A percentile compares a stretch with the other conserved stretches of the same genome.
phyloP scores from a whole-genome alignment of 116 monocot species.

The Trichopus zeylanicus region DNA sequence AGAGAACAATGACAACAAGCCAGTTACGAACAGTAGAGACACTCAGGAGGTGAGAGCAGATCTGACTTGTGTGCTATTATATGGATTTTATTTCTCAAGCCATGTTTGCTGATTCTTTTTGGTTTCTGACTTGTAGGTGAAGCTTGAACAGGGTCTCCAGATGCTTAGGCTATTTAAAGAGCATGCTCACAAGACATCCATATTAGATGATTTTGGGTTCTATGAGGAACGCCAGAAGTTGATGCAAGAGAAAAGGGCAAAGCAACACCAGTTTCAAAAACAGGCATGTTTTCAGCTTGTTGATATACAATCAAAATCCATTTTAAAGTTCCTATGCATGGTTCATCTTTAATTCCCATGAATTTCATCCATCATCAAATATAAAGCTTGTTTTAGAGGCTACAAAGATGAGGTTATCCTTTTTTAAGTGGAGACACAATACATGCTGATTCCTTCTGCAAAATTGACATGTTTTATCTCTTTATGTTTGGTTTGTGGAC shows the following conservation, averaged over 20 bases:
- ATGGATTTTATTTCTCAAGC: neutral
- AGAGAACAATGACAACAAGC: constrained; percentile 98
- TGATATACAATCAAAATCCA: too few species aligned
- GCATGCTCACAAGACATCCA: constrained; percentile 58
- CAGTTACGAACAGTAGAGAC: constrained; percentile 95
- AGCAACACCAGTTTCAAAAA: constrained; percentile 63
- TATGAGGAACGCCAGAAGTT: constrained; percentile 77
- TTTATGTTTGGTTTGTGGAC: neutral
- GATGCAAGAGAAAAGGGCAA: constrained; percentile 65
- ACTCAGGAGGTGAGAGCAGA: constrained; percentile 71
- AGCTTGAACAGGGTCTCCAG: constrained; percentile 76
- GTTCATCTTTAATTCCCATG: too few species aligned
- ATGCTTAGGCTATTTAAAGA: constrained; percentile 80
- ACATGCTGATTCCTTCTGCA: too few species aligned
- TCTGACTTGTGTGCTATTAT: neutral
- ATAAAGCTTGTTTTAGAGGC: too few species aligned
- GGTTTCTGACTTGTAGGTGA: constrained; percentile 36
- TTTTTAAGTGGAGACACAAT: too few species aligned
- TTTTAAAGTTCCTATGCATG: too few species aligned
- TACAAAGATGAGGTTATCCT: too few species aligned
- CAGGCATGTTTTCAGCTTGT: constrained; percentile 42
- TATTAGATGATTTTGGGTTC: constrained; percentile 83
- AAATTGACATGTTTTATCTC: neutral
- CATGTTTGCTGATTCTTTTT: neutral
- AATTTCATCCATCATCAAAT: too few species aligned